A percentile compares a stretch with the other conserved stretches of the same genome.
These are phyloP conservation scores for Nectriaceae sp. DNA, from an alignment of 2,329 filamentous ascomycete species.

Conservation along the genomic window DNA sequence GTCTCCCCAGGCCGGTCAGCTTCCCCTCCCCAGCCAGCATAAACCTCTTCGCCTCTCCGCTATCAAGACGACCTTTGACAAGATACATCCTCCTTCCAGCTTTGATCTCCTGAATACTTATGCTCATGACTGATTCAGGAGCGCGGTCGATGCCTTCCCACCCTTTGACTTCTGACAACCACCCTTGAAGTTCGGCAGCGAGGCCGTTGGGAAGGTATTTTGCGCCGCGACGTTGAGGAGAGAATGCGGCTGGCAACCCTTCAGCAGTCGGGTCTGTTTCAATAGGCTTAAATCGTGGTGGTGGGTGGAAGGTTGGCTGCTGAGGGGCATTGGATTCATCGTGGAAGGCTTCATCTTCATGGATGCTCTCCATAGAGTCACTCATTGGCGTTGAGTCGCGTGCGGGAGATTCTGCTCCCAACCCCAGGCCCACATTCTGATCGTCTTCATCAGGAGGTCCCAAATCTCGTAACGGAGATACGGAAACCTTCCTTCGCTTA, in stretches of 20 bases:
- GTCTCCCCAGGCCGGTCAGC: slow-evolving; percentile 37
- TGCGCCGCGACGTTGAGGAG: slow-evolving; percentile 38
- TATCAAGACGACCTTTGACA: slow-evolving; percentile 19
- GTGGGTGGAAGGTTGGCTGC: slow-evolving; percentile 40
- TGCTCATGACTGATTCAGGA: slow-evolving; percentile 17
- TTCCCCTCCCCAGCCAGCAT: slow-evolving; percentile 41
- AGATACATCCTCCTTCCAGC: slow-evolving; percentile 39
- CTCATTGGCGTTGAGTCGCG: slow-evolving; percentile 9
- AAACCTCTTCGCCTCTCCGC: slow-evolving; percentile 20
- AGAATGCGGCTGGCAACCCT: slow-evolving; percentile 33
- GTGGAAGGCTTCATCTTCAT: slow-evolving; percentile 11
- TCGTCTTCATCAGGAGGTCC: slow-evolving; percentile 8
- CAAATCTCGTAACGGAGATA: slow-evolving; percentile 25
- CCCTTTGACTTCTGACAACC: slow-evolving; percentile 43
- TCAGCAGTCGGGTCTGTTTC: slow-evolving; percentile 24
- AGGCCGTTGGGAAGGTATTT: slow-evolving; percentile 40
- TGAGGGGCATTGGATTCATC: slow-evolving; percentile 19
- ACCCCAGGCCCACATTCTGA: background rate
- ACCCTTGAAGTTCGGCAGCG: slow-evolving; percentile 42
- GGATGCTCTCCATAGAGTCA: slow-evolving; percentile 14
- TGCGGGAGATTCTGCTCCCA: slow-evolving; percentile 1
- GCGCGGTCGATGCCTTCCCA: slow-evolving; percentile 28
- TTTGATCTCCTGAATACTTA: slow-evolving; percentile 34
- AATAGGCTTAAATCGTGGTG: slow-evolving; percentile 42
- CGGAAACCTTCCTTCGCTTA: slow-evolving; percentile 32